These are phyloP conservation scores for Stephania cephalantha DNA, from an alignment of 164 flowering plant genomes.

Conservation along the genomic window DNA sequence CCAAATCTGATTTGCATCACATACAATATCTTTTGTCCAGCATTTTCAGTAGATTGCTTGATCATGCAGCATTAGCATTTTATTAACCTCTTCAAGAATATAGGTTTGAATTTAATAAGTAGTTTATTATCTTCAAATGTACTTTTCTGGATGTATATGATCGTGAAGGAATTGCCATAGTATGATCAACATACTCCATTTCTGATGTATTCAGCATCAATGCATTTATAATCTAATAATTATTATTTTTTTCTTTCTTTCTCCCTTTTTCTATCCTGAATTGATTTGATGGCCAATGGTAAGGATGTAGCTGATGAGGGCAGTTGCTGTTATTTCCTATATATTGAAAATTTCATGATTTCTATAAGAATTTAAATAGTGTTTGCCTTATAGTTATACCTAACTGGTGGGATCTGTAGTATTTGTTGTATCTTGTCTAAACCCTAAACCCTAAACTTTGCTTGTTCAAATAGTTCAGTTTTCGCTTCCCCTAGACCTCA, in stretches of 20 bases:
- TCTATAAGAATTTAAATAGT: neutral
- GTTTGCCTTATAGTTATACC: neutral
- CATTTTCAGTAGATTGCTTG: neutral
- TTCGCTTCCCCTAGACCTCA: neutral
- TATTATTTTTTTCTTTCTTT: neutral
- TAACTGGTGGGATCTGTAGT: neutral
- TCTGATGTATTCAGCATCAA: neutral
- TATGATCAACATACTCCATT: neutral
- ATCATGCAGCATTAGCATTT: neutral
- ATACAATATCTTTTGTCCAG: neutral
- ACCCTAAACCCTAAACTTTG: no score
- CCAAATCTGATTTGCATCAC: no score
- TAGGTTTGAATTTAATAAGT: neutral
- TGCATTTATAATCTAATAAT: neutral
- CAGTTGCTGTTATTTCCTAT: neutral
- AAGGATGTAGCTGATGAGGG: neutral
- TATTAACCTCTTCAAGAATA: neutral
- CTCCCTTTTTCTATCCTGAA: neutral
- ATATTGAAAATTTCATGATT: neutral
- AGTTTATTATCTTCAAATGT: neutral
- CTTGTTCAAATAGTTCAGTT: neutral
- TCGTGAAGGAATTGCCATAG: neutral
- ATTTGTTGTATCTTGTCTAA: neutral
- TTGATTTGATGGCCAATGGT: neutral
- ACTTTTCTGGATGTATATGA: neutral